Evolutionary conservation across 805 yeast genomes (phyloP), one percentile per base, ranked within the genome.

Genomic region (Saccharomycopsis babjevae): DNA sequence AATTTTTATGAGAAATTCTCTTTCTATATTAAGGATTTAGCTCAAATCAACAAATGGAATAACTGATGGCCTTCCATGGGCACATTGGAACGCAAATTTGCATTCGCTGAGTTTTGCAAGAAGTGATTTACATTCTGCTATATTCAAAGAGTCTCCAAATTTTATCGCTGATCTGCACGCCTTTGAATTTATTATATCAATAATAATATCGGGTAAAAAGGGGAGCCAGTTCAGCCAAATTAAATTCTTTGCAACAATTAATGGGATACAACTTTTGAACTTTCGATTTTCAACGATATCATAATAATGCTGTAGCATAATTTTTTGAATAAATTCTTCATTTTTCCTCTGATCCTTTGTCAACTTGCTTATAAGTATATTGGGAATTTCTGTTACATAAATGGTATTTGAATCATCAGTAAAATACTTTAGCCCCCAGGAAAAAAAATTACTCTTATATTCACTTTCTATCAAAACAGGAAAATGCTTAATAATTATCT

Each of bases 51-150:
- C 62, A 18, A 83, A 62, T 0, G 92, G 91, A 1, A 83, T 78
- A 13, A 86, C 69, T 0, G 90, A 80, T 0, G 96, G 96, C 60
- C 96, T 72, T 0, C 96, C 96, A 70, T 89, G 96, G 0, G 96
- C 96, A 74, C 96, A 90, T 60, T 80, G 83, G 65, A 88, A 86
- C 0, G 96, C 96, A 20, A 77, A 70, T 15, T 72, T 66, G 67
- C 96, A 88, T 3, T 59, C 25, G 0, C 74, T 65, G 34, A 89
- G 73, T 1, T 71, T 63, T 0, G 56, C 39, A 0, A 89, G 66
- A 25, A 88, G 66, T 0, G 68, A 52, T 5, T 65, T 62, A 71
- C 89, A 84, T 58, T 84, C 80, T 0, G 58, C 62, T 1, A 50
- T 60, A 0, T 75, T 66, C 52, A 90, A 68, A 0, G 59, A 43